Percentiles rank a stretch among this genome's conserved stretches.
phyloP scores from a whole-genome alignment of 768 basidiomycete species.

The Dictyophora rubrovolvata region DNA sequence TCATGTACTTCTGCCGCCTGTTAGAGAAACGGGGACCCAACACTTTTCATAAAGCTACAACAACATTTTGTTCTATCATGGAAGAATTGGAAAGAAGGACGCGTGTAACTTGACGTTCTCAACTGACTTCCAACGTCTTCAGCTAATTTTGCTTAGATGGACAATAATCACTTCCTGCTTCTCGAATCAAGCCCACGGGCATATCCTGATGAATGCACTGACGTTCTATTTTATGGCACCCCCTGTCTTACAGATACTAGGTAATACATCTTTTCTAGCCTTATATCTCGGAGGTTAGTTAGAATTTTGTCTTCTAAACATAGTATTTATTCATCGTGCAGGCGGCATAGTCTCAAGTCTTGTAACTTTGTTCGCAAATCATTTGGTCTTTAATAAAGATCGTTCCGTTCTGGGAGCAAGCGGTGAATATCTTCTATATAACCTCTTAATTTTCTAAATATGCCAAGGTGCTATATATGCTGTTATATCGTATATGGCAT shows the following conservation, averaged over 20 bases:
- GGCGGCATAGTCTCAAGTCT: constrained; percentile 53
- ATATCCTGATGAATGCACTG: constrained; percentile 69
- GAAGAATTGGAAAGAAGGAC: constrained; percentile 51
- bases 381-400: constrained; percentile 37
- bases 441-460: background rate
- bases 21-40: constrained; percentile 23
- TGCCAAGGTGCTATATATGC: constrained; percentile 59
- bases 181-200: constrained; percentile 51
- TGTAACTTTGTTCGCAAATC: constrained; percentile 23
- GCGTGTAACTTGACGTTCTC: constrained; percentile 37
- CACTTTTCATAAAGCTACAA: constrained; percentile 37
- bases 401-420: constrained; percentile 57
- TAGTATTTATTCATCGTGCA: constrained; percentile 18
- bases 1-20: constrained; percentile 2
- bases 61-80: constrained; percentile 56
- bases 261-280: constrained; percentile 52
- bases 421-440: constrained; percentile 33
- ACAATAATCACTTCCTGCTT: constrained; percentile 62
- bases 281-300: constrained; percentile 66
- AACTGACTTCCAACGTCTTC: constrained; percentile 9
- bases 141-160: constrained; percentile 41
- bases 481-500: constrained; percentile 61
- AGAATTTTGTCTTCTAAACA: constrained; percentile 7
- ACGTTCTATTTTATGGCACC: constrained; percentile 71
- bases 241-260: constrained; percentile 50